phyloP scores from a whole-genome alignment of 2,329 filamentous ascomycete species.

The Simplicillium sp. region DNA sequence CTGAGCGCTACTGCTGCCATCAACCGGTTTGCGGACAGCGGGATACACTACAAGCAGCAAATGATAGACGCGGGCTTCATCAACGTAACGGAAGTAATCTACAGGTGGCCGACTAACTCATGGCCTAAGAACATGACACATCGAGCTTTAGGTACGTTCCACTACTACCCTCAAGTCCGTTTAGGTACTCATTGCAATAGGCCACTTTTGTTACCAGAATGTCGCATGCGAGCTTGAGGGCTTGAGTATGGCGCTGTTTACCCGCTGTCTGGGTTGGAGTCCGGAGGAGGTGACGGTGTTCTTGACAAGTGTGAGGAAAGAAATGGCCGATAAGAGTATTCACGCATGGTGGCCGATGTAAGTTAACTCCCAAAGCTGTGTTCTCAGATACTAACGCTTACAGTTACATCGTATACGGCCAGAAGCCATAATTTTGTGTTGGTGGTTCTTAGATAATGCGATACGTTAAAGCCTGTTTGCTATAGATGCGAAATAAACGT shows the following conservation, averaged over 20 bases:
- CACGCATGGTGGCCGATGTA: constrained; percentile 30
- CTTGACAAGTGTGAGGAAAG: constrained; percentile 19
- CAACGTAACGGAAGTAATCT: constrained; percentile 36
- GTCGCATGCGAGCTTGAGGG: constrained; percentile 22
- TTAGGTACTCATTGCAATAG: constrained; percentile 31
- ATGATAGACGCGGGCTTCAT: constrained; percentile 43
- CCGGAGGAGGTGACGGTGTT: constrained; percentile 21
- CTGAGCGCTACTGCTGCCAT: constrained; percentile 19
- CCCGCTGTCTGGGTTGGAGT: constrained; percentile 24
- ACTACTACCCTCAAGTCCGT: background rate
- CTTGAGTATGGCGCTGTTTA: constrained; percentile 27
- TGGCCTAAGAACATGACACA: constrained; percentile 27
- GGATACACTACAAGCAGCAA: constrained; percentile 20
- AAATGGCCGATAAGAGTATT: constrained; percentile 22
- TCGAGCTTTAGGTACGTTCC: background rate
- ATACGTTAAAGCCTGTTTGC: too few species aligned
- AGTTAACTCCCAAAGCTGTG: constrained; percentile 9
- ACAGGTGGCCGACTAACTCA: constrained; percentile 38
- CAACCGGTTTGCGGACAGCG: constrained; percentile 19
- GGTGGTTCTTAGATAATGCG: too few species aligned
- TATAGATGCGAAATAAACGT: too few species aligned
- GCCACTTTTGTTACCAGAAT: constrained; percentile 24
- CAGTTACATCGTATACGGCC: constrained; percentile 2
- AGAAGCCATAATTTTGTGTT: background rate
- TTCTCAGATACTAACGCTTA: background rate